Conservation (phyloP, 495 filamentous ascomycete species). For the Pyrenopolyporus hunteri region DNA sequence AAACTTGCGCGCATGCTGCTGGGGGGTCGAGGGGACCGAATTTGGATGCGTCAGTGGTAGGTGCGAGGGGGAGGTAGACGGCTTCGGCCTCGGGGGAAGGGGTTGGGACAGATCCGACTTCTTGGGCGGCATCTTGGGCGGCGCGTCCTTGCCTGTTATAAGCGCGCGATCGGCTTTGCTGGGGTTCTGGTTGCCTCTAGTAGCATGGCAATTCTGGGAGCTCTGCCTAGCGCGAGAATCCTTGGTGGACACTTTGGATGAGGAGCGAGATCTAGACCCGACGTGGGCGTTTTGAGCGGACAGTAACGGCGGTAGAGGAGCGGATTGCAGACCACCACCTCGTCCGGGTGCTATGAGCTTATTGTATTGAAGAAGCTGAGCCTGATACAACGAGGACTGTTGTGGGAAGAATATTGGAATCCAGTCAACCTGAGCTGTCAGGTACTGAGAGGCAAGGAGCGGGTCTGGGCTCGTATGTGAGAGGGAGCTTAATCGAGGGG, state of each 20-base stretch:
- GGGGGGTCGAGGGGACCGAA: constrained; percentile 93
- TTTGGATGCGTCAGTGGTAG: constrained; percentile 67
- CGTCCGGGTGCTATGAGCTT: constrained; percentile 58
- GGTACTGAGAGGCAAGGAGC: constrained; percentile 38
- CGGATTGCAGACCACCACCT: constrained; percentile 54
- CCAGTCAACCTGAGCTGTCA: constrained; percentile 49
- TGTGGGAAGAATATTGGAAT: constrained; percentile 57
- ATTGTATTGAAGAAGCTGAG: constrained; percentile 61
- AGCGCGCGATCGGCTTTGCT: constrained; percentile 62
- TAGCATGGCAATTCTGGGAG: constrained; percentile 64
- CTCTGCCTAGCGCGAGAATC: constrained; percentile 50
- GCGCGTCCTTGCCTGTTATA: constrained; percentile 58
- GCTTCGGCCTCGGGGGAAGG: constrained; percentile 44
- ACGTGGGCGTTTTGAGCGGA: constrained; percentile 56
- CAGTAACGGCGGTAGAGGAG: constrained; percentile 53
- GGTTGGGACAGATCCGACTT: constrained; percentile 45
- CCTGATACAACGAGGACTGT: constrained; percentile 57
- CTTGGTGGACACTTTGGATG: constrained; percentile 59
- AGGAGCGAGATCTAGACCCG: constrained; percentile 56
- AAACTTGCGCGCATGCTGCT: constrained; percentile 83
- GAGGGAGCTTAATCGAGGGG: constrained; percentile 36
- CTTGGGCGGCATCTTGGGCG: constrained; percentile 57
- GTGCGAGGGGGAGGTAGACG: constrained; percentile 40
- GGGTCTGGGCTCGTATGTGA: constrained; percentile 29
- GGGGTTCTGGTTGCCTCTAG: constrained; percentile 55